These are phyloP conservation scores for Aspergillus sergii DNA, from an alignment of 2,329 filamentous ascomycete genomes.

Conservation along the genomic window DNA sequence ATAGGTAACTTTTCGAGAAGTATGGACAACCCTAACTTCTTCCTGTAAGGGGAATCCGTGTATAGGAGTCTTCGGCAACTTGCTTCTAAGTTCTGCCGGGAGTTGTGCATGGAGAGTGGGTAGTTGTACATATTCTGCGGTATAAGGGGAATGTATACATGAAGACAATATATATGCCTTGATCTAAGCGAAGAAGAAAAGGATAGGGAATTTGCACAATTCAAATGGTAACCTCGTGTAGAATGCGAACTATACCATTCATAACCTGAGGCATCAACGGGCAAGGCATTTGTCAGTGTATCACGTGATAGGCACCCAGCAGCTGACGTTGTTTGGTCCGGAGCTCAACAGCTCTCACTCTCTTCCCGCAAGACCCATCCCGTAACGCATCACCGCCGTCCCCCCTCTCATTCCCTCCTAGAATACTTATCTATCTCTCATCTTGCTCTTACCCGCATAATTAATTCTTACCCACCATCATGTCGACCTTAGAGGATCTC, in stretches of 20 bases:
- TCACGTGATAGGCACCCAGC: constrained; percentile 34
- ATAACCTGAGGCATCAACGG: neutral
- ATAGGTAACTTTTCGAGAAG: constrained; percentile 27
- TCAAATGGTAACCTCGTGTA: neutral
- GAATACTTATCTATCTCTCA: neutral
- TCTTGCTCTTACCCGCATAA: neutral
- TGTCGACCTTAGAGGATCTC: constrained; percentile 91
- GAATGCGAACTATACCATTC: neutral
- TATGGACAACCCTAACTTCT: constrained; percentile 15
- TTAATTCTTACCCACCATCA: constrained; percentile 40
- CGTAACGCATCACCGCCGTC: constrained; percentile 13
- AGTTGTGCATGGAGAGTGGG: neutral
- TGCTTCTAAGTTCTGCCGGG: neutral
- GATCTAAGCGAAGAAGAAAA: neutral
- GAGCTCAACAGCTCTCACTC: constrained; percentile 31
- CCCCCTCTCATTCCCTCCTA: neutral
- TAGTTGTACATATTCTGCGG: neutral
- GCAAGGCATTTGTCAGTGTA: constrained; percentile 16
- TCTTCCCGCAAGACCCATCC: constrained; percentile 12
- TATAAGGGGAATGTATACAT: neutral
- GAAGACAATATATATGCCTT: too few relatives aligned
- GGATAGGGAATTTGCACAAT: neutral
- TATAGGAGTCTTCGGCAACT: neutral
- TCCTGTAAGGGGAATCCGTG: constrained; percentile 9
- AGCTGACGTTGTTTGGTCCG: constrained; percentile 40